Evolutionary conservation across 345 rosid genomes (phyloP).

Genomic region (Melastoma malabathricum): DNA sequence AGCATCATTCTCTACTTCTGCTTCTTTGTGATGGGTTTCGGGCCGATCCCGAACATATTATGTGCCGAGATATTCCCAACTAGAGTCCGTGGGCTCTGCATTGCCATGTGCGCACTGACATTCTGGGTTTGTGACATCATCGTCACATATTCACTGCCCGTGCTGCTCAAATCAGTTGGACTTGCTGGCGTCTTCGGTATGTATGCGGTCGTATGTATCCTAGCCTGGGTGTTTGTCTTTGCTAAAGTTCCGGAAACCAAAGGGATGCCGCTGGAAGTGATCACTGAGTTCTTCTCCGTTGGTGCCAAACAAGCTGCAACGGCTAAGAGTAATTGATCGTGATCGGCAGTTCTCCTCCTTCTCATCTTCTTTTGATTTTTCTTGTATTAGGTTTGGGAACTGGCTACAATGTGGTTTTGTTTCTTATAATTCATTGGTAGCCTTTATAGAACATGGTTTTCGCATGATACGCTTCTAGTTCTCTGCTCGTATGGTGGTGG

Average conservation of each 20-base stretch:
- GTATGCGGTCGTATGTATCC: constrained; percentile 54
- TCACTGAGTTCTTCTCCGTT: constrained; percentile 71
- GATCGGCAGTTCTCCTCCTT: not conserved
- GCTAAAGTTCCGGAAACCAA: constrained; percentile 85
- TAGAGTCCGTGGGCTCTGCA: constrained; percentile 79
- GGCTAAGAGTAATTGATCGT: constrained; percentile 31
- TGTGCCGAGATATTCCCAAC: constrained; percentile 97
- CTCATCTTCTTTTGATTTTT: not conserved
- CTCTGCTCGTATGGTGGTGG: no score
- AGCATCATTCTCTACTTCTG: constrained; percentile 71
- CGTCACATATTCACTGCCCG: constrained; percentile 76
- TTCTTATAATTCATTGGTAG: no score
- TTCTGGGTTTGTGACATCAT: constrained; percentile 77
- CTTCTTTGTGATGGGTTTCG: constrained; percentile 95
- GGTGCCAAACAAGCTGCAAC: constrained; percentile 65
- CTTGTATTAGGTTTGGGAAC: not conserved
- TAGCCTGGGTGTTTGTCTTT: constrained; percentile 64
- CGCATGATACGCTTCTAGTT: no score
- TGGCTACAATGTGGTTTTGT: no score
- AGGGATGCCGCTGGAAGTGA: constrained; percentile 98
- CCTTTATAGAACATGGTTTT: no score
- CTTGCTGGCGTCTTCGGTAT: constrained; percentile 76
- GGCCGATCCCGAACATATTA: constrained; percentile 88
- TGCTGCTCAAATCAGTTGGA: constrained; percentile 64
- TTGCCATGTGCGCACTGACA: constrained; percentile 73